These are phyloP conservation scores for Leishmania martiniquensis DNA, from an alignment of 208 protist species.

Conservation along the genomic window DNA sequence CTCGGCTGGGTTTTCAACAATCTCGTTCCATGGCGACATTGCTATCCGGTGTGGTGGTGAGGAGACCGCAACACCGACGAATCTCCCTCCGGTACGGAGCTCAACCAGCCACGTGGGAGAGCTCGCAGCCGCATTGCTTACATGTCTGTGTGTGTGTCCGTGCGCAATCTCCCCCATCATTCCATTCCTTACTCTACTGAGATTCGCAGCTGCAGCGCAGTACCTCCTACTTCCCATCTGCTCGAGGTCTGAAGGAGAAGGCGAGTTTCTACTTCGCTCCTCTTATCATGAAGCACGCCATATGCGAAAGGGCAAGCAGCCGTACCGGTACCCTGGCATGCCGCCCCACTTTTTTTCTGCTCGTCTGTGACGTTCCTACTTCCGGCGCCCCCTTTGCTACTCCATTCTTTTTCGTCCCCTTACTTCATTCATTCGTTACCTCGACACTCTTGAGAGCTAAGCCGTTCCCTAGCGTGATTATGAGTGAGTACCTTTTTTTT, in stretches of 20 bases:
- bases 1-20: conserved; percentile 61
- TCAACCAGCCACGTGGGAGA: not conserved
- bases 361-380: not conserved
- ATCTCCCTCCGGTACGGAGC: not conserved
- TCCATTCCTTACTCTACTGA: not conserved
- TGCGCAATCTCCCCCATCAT: not conserved
- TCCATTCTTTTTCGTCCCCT: not conserved
- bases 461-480: too few relatives aligned
- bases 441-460: too few relatives aligned
- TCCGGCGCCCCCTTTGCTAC: not conserved
- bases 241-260: not conserved
- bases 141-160: not conserved
- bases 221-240: too few relatives aligned
- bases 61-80: not conserved
- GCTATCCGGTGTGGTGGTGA: conserved; percentile 68
- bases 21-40: conserved; percentile 61
- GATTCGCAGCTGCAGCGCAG: not conserved
- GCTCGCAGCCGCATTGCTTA: not conserved
- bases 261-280: not conserved
- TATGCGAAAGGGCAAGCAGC: not conserved
- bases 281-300: not conserved
- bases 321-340: not conserved
- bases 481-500: too few relatives aligned
- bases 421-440: too few relatives aligned
- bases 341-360: not conserved